Percentiles rank a stretch among this genome's conserved stretches.
These are phyloP conservation scores for Carex arenaria DNA, from an alignment of 202 grass and related monocot genomes.

Conservation along the genomic window DNA sequence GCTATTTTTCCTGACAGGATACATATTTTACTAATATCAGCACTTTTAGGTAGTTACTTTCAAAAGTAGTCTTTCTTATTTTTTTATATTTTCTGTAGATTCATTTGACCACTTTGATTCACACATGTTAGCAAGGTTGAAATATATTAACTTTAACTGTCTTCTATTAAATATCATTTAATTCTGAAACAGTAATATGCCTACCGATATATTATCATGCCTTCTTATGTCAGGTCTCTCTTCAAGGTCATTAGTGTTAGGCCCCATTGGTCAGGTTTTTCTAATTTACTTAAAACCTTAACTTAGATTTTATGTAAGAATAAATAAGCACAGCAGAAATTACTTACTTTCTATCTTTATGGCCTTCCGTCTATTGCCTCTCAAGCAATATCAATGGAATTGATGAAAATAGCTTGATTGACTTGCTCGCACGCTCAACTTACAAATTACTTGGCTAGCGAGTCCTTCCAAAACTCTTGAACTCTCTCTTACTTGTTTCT, in stretches of 20 bases:
- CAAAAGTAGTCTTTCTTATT: constrained; percentile 8
- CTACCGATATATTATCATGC: constrained; percentile 76
- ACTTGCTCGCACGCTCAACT: too few relatives aligned
- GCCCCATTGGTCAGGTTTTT: too few relatives aligned
- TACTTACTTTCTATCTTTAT: too few relatives aligned
- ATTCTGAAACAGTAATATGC: constrained; percentile 13
- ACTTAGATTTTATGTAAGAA: too few relatives aligned
- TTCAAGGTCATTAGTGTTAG: constrained; percentile 21
- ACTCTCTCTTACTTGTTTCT: too few relatives aligned
- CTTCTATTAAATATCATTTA: not conserved
- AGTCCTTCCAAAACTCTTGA: too few relatives aligned
- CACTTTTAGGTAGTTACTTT: constrained; percentile 34
- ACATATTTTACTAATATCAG: constrained; percentile 49
- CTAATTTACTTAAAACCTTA: too few relatives aligned
- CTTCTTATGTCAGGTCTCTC: constrained; percentile 88
- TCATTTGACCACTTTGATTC: not conserved
- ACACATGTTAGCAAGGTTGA: not conserved
- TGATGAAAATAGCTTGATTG: too few relatives aligned
- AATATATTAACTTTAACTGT: not conserved
- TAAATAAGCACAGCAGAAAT: too few relatives aligned
- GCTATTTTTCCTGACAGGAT: constrained; percentile 38
- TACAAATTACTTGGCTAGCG: too few relatives aligned
- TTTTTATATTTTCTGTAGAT: not conserved
- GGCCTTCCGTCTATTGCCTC: too few relatives aligned
- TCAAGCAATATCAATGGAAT: too few relatives aligned